Conservation (phyloP, 2,329 filamentous ascomycete species). For the Aspergillus luchuensis region DNA sequence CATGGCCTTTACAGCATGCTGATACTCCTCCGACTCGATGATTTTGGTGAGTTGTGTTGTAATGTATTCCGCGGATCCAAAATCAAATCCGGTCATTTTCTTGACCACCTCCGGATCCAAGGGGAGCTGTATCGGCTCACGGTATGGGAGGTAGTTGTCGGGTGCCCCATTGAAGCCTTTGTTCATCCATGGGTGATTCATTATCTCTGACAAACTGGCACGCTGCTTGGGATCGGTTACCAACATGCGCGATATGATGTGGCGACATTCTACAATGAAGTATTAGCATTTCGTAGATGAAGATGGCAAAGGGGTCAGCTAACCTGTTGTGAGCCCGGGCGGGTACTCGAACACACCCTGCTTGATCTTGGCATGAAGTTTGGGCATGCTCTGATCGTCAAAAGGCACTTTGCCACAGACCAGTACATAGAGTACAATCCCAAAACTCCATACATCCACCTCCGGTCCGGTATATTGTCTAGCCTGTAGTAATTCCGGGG, state of each 20-base stretch:
- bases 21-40: constrained; percentile 94
- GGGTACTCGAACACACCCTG: constrained; percentile 95
- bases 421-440: constrained; percentile 93
- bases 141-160: constrained; percentile 81
- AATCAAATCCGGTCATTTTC: constrained; percentile 98
- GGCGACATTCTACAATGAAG: constrained; percentile 73
- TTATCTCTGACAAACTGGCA: constrained; percentile 84
- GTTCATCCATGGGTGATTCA: constrained; percentile 93
- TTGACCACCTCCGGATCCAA: constrained; percentile 81
- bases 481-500: constrained; percentile 89
- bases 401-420: constrained; percentile 98
- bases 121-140: constrained; percentile 83
- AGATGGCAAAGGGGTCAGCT: constrained; percentile 34
- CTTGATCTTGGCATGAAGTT: constrained; percentile 97
- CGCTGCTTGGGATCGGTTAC: constrained; percentile 89
- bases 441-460: constrained; percentile 98
- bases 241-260: constrained; percentile 90
- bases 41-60: constrained; percentile 76
- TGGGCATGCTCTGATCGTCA: constrained; percentile 98
- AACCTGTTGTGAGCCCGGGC: constrained; percentile 86
- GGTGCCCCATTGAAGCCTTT: constrained; percentile 86
- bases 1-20: constrained; percentile 74
- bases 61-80: constrained; percentile 84
- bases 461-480: constrained; percentile 94
- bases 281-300: constrained; percentile 38